Evolutionary conservation across 805 yeast species (phyloP).

Genomic region (Barnettozyma siamensis): DNA sequence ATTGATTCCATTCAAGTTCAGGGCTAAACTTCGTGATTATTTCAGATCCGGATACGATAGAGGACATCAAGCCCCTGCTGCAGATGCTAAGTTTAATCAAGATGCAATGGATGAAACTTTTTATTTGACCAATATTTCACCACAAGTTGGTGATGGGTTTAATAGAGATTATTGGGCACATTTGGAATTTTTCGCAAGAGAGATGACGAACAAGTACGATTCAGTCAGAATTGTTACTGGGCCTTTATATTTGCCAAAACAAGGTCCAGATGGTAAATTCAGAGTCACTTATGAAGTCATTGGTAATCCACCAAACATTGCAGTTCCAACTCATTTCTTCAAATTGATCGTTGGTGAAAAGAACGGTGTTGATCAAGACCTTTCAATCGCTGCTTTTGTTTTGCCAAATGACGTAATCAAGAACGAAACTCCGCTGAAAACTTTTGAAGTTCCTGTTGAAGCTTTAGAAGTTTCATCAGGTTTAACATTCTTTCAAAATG

Average conservation of each 20-base stretch:
- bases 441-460: slow-evolving; percentile 83
- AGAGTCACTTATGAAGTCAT: slow-evolving; percentile 85
- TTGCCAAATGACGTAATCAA: slow-evolving; percentile 80
- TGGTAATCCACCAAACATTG: slow-evolving; percentile 93
- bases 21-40: slow-evolving; percentile 76
- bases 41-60: slow-evolving; percentile 95
- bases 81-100: slow-evolving; percentile 89
- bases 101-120: slow-evolving; percentile 94
- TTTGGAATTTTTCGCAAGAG: slow-evolving; percentile 81
- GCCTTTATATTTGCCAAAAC: slow-evolving; percentile 82
- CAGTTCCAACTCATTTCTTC: slow-evolving; percentile 97
- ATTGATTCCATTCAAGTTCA: slow-evolving; percentile 63
- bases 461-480: slow-evolving; percentile 88
- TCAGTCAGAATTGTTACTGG: slow-evolving; percentile 89
- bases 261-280: slow-evolving; percentile 71
- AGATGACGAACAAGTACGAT: slow-evolving; percentile 64
- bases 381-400: slow-evolving; percentile 89
- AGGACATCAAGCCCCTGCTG: slow-evolving; percentile 98
- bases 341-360: slow-evolving; percentile 84
- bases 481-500: slow-evolving; percentile 65
- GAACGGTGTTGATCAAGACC: slow-evolving; percentile 28
- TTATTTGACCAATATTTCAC: slow-evolving; percentile 82
- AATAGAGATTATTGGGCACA: slow-evolving; percentile 98
- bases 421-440: slow-evolving; percentile 62
- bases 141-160: slow-evolving; percentile 97